Percentiles rank a stretch among this genome's conserved stretches.
Evolutionary conservation across 805 yeast species (phyloP).

Genomic region (Starmerella vaccinii): DNA sequence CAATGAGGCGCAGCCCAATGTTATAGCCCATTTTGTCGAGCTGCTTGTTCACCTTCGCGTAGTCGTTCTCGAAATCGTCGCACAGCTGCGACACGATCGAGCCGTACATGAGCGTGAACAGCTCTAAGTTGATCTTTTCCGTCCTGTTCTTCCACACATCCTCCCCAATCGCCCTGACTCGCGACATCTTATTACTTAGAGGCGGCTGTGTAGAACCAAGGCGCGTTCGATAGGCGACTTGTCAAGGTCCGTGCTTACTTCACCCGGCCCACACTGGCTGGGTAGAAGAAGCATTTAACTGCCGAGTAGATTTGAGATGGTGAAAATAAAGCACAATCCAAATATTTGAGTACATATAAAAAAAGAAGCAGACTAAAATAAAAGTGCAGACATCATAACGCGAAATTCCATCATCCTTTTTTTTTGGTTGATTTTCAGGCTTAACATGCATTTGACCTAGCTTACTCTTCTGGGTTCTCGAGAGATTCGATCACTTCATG

Average conservation of each 20-base stretch:
- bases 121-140: conserved; percentile 84
- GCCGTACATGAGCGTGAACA: conserved; percentile 91
- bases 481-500: conserved; percentile 32
- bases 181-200: conserved; percentile 19
- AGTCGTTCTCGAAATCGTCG: conserved; percentile 68
- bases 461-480: conserved; percentile 18
- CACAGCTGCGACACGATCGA: conserved; percentile 86
- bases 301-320: no score
- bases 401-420: no score
- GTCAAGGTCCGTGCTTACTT: conserved; percentile 1
- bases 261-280: background rate
- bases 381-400: no score
- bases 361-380: no score
- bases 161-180: conserved; percentile 49
- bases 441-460: background rate
- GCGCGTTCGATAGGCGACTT: background rate
- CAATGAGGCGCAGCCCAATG: conserved; percentile 82
- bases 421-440: no score
- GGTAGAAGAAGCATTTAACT: background rate
- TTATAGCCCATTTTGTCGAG: conserved; percentile 90
- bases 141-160: conserved; percentile 84
- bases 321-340: no score
- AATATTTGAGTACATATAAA: no score
- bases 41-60: conserved; percentile 67
- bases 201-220: background rate